Evolutionary conservation across 345 rosid species (phyloP).

Genomic region (Citrus maxima): DNA sequence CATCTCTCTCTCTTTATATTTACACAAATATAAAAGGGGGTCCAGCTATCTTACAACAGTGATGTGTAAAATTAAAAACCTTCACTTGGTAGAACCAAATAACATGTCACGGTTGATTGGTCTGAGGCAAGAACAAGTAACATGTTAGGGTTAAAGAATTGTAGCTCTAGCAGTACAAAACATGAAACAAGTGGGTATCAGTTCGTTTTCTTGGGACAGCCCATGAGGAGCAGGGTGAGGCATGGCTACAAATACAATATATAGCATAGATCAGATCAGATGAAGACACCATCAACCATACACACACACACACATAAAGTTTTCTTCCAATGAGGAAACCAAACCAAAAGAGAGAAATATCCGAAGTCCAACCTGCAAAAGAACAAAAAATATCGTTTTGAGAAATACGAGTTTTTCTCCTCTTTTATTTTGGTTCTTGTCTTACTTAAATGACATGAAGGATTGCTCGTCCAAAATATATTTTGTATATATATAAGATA

Average conservation of each 20-base stretch:
- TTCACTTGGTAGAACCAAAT: neutral
- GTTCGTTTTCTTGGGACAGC: slow-evolving; percentile 4
- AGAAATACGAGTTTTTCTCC: too few species aligned
- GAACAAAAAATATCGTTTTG: too few species aligned
- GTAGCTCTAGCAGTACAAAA: neutral
- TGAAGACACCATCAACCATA: neutral
- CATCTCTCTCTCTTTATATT: neutral
- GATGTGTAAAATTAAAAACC: neutral
- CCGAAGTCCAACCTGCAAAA: too few species aligned
- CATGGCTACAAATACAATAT: neutral
- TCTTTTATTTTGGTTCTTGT: too few species aligned
- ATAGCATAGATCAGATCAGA: neutral
- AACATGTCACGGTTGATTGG: neutral
- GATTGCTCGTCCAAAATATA: too few species aligned
- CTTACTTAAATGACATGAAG: too few species aligned
- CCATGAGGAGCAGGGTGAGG: slow-evolving; percentile 1
- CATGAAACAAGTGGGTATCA: neutral
- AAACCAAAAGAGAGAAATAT: too few species aligned
- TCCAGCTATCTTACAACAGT: too few species aligned
- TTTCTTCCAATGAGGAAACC: too few species aligned
- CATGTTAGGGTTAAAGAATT: neutral
- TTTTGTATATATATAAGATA: neutral
- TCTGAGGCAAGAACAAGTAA: neutral
- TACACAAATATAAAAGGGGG: too few species aligned
- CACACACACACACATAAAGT: too few species aligned